Conservation (phyloP, 2,329 filamentous ascomycete genomes). For the Teratosphaeria destructans region DNA sequence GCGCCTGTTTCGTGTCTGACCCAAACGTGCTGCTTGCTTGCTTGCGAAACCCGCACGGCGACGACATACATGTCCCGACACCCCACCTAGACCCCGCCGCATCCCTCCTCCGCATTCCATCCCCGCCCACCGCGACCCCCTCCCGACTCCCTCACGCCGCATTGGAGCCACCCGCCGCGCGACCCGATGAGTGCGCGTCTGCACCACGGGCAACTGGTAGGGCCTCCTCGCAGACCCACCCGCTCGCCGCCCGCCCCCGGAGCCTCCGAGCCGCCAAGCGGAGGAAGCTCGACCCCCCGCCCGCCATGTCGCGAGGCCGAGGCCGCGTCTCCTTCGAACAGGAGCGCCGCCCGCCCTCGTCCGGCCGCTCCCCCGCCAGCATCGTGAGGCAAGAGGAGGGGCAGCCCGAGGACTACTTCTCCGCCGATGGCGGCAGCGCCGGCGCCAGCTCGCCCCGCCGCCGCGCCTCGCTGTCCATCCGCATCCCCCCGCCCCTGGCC, state of each 20-base stretch:
- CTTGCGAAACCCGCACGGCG: background rate
- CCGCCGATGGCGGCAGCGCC: slow-evolving; percentile 16
- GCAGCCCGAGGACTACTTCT: slow-evolving; percentile 19
- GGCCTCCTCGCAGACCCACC: background rate
- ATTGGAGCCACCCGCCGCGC: background rate
- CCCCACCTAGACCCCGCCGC: background rate
- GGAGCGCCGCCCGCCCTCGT: background rate
- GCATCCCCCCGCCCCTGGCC: slow-evolving; percentile 21
- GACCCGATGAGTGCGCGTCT: background rate
- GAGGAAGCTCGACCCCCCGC: background rate
- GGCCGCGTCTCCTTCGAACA: slow-evolving; percentile 6
- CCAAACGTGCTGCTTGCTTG: background rate
- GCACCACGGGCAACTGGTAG: background rate
- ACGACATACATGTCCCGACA: no score
- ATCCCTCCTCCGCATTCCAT: background rate
- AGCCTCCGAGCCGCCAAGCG: background rate
- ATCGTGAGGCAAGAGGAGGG: background rate
- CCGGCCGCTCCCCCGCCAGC: background rate
- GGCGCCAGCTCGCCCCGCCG: slow-evolving; percentile 10
- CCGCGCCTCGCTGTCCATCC: slow-evolving; percentile 21
- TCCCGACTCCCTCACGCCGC: background rate
- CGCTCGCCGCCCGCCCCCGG: background rate
- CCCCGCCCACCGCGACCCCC: no score
- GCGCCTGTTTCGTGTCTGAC: background rate
- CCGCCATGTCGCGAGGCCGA: background rate